Conservation (phyloP, 2,329 filamentous ascomycete genomes). For the Laburnicola sp. region DNA sequence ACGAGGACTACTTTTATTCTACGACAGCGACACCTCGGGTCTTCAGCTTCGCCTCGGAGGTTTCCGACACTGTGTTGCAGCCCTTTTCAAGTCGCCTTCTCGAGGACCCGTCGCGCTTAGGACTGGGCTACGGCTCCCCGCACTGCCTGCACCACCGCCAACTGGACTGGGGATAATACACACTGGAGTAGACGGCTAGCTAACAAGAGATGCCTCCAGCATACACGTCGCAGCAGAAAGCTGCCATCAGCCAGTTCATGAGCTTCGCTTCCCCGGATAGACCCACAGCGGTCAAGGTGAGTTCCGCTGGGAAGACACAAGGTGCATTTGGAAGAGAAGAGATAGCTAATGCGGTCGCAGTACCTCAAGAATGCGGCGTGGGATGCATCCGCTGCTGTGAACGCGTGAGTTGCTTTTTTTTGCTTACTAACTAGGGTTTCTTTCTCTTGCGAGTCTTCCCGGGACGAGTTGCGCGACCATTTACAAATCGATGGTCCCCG, state of each 20-base stretch:
- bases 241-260: slow-evolving; percentile 50
- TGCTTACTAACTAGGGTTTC: neutral
- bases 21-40: too few species aligned
- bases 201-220: slow-evolving; percentile 51
- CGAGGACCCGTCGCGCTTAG: too few species aligned
- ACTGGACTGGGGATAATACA: too few species aligned
- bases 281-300: slow-evolving; percentile 46
- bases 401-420: slow-evolving; percentile 47
- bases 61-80: too few species aligned
- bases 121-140: neutral
- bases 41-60: too few species aligned
- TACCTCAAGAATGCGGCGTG: slow-evolving; percentile 51
- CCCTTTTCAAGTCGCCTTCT: too few species aligned
- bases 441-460: neutral
- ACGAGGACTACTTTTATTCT: too few species aligned
- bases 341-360: slow-evolving; percentile 24
- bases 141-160: neutral
- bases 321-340: neutral
- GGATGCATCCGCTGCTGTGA: slow-evolving; percentile 51
- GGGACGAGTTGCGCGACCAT: neutral
- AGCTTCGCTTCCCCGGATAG: slow-evolving; percentile 51
- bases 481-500: neutral
- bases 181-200: slow-evolving; percentile 9
- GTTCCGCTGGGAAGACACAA: slow-evolving; percentile 8
- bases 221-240: slow-evolving; percentile 52